Evolutionary conservation across 148 eudicot species (phyloP), one percentile per base, ranked within the genome.

Genomic region (Simmondsia chinensis): DNA sequence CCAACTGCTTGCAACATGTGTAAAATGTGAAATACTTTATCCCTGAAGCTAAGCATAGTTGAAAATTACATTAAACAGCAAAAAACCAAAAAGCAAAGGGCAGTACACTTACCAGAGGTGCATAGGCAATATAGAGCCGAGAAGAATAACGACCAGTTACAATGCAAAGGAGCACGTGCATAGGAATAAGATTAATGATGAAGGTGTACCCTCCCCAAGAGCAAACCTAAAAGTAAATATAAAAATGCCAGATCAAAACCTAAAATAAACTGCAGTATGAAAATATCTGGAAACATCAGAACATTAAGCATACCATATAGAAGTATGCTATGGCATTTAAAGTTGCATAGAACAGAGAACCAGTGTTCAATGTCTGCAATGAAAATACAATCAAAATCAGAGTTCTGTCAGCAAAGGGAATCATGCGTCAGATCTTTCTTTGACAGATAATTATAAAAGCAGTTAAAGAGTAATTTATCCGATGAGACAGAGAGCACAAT

Each of bases 171-270:
- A 89, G 93, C 23, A 76, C 97, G 56, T 89, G 95, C 95, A 89
- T 81, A 4, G 97, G 97, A 37, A 89, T 89, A 30, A 89, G 93
- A 59, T 89, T 89, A 33, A 89, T 89, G 20, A 89, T 89, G 64
- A 89, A 89, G 51, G 95, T 89, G 66, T 89, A 89, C 14, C 97
- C 97, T 78, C 97, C 97, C 97, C 95, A 89, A 33, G 97, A 89
- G 74, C 95, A 84, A 64, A 89, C 97, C 95, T 89, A 69, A 29
- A 46, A 52, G 28, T 21, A 50, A 33, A 58, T 24, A 37, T 1
- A 15, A 9, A 29, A 29, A 12, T 29, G 11, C 36, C 46, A 57
- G 9, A 52, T 4, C 15, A 60, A 42, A 21, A 2, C 22, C 1
- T 26, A 44, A 13, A 28, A 34, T 17, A 42, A 48, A 19, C 17